A percentile compares a stretch with the other conserved stretches of the same genome.
phyloP scores from a whole-genome alignment of 257 asterid species.

The Anisodus acutangulus region DNA sequence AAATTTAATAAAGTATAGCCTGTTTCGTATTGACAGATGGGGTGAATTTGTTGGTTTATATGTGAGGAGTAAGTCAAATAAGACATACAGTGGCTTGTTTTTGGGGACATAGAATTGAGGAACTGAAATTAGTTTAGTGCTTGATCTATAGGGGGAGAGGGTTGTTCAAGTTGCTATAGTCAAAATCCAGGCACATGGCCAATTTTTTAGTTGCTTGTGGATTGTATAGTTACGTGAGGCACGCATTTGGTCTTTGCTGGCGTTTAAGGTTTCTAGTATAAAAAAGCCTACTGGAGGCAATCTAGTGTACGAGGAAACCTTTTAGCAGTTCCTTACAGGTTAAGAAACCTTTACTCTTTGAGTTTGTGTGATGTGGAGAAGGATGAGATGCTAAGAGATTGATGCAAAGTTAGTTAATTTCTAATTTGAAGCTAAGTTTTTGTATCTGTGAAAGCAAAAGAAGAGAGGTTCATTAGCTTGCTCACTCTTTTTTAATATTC shows the following conservation, averaged over 20 bases:
- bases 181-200: conserved; percentile 24
- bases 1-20: conserved; percentile 4
- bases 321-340: not conserved
- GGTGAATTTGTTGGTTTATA: not conserved
- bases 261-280: not conserved
- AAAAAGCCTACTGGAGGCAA: not conserved
- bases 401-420: conserved; percentile 6
- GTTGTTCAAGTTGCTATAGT: not conserved
- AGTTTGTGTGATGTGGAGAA: not conserved
- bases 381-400: conserved; percentile 16
- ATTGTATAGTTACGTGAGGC: not conserved
- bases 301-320: not conserved
- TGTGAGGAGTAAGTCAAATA: conserved; percentile 14
- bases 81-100: conserved; percentile 12
- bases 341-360: not conserved
- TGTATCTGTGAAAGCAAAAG: not conserved
- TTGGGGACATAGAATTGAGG: conserved; percentile 17
- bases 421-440: conserved; percentile 8
- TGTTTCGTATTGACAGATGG: conserved; percentile 12
- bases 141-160: not conserved
- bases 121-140: conserved; percentile 14
- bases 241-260: not conserved
- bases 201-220: conserved; percentile 36
- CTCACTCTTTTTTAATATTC: not conserved
- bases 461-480: conserved; percentile 11